Percentiles rank a stretch among this genome's conserved stretches.
phyloP scores from a whole-genome alignment of 805 yeast species.

The Ascoidea asiatica region DNA sequence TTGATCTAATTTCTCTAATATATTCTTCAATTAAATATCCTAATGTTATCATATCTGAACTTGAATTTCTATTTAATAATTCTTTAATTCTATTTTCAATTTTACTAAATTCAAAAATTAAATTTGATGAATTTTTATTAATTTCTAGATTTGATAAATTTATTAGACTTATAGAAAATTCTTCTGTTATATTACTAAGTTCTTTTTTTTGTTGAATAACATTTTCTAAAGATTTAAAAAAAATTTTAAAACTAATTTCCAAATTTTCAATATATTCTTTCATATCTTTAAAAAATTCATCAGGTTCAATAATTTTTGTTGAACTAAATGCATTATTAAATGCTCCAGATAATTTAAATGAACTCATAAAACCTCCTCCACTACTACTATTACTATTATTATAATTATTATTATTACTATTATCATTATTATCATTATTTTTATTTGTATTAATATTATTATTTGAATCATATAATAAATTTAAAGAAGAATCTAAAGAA shows the following conservation, averaged over 20 bases:
- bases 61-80: conserved; percentile 58
- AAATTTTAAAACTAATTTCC: conserved; percentile 57
- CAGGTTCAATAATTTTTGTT: conserved; percentile 62
- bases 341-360: conserved; percentile 37
- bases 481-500: conserved; percentile 7
- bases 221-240: conserved; percentile 58
- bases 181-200: conserved; percentile 53
- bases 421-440: conserved; percentile 18
- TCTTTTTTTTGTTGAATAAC: conserved; percentile 69
- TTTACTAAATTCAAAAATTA: conserved; percentile 57
- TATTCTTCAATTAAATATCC: conserved; percentile 87
- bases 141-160: conserved; percentile 65
- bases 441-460: too few species aligned
- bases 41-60: conserved; percentile 76
- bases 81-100: conserved; percentile 62
- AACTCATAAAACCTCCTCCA: conserved; percentile 56
- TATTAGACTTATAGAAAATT: conserved; percentile 40
- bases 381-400: conserved; percentile 23
- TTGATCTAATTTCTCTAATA: conserved; percentile 60
- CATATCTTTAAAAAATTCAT: conserved; percentile 61
- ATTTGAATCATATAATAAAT: too few species aligned
- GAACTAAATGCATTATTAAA: conserved; percentile 22
- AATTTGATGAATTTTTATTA: conserved; percentile 46
- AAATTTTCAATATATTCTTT: conserved; percentile 54
- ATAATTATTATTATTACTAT: conserved; percentile 16